A percentile compares a stretch with the other conserved stretches of the same genome.
phyloP scores from a whole-genome alignment of 768 basidiomycete genomes.

The Galerina marginata region DNA sequence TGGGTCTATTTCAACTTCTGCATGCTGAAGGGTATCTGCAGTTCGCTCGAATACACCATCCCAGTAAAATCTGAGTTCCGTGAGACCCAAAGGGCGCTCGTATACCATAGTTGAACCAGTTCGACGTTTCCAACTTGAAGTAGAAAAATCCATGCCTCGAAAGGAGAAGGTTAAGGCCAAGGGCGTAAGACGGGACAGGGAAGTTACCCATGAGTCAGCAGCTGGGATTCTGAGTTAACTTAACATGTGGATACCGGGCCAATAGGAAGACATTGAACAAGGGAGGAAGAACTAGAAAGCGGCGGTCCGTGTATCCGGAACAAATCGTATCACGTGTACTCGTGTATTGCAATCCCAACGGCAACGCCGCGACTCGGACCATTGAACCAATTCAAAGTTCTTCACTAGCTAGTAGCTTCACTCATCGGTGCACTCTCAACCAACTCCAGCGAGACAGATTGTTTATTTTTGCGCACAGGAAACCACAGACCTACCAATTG shows the following conservation, averaged over 20 bases:
- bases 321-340: too few species aligned
- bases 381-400: too few species aligned
- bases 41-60: slow-evolving; percentile 48
- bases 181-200: too few species aligned
- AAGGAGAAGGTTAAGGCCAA: background rate
- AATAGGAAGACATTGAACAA: background rate
- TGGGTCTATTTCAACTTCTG: slow-evolving; percentile 32
- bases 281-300: too few species aligned
- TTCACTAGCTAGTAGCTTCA: too few species aligned
- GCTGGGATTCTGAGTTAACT: background rate
- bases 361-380: too few species aligned
- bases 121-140: slow-evolving; percentile 10
- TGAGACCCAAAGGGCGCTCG: slow-evolving; percentile 44
- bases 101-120: slow-evolving; percentile 20
- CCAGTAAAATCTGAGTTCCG: slow-evolving; percentile 49
- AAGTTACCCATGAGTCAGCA: background rate
- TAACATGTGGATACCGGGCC: background rate
- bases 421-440: too few species aligned
- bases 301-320: too few species aligned
- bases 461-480: too few species aligned
- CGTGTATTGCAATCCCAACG: too few species aligned
- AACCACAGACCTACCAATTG: too few species aligned
- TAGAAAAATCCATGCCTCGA: background rate
- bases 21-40: slow-evolving; percentile 45
- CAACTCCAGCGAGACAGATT: too few species aligned